A percentile compares a stretch with the other conserved stretches of the same genome.
Conservation (phyloP, 768 basidiomycete genomes). For the Boletus insuetus region DNA sequence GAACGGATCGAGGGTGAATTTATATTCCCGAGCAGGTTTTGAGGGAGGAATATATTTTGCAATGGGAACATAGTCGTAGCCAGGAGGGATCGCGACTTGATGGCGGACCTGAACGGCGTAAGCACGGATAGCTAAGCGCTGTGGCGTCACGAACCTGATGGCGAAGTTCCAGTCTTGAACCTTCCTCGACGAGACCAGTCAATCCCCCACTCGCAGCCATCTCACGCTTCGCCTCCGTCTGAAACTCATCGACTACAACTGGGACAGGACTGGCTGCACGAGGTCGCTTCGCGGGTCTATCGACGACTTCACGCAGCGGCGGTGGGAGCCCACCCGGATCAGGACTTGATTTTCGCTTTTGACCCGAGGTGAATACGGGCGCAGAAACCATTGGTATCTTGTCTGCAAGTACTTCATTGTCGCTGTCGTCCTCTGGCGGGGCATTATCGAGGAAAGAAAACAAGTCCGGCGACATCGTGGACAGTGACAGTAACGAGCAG, state of each 20-base stretch:
- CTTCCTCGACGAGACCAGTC: conserved; percentile 66
- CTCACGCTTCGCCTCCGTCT: conserved; percentile 90
- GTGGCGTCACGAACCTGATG: conserved; percentile 56
- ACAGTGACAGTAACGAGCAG: background rate
- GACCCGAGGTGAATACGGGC: conserved; percentile 4
- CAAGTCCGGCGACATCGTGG: conserved; percentile 27
- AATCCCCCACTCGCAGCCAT: conserved; percentile 87
- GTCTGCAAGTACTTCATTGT: conserved; percentile 16
- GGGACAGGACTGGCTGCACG: conserved; percentile 66
- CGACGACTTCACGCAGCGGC: conserved; percentile 29
- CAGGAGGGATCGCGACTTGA: conserved; percentile 93
- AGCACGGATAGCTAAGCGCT: background rate
- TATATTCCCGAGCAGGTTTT: conserved; percentile 90
- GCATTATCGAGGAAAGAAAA: conserved; percentile 30
- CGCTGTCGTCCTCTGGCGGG: conserved; percentile 25
- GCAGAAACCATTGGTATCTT: background rate
- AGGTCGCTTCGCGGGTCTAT: conserved; percentile 49
- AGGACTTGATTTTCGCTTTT: conserved; percentile 26
- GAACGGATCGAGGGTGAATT: conserved; percentile 96
- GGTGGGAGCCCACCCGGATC: conserved; percentile 5
- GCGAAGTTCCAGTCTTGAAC: conserved; percentile 69
- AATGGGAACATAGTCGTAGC: conserved; percentile 88
- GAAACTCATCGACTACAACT: conserved; percentile 88
- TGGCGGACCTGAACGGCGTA: conserved; percentile 68
- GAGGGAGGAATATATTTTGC: conserved; percentile 86